Conservation (phyloP, 192 early-diverging fungal species). For the Coemansia sp. region DNA sequence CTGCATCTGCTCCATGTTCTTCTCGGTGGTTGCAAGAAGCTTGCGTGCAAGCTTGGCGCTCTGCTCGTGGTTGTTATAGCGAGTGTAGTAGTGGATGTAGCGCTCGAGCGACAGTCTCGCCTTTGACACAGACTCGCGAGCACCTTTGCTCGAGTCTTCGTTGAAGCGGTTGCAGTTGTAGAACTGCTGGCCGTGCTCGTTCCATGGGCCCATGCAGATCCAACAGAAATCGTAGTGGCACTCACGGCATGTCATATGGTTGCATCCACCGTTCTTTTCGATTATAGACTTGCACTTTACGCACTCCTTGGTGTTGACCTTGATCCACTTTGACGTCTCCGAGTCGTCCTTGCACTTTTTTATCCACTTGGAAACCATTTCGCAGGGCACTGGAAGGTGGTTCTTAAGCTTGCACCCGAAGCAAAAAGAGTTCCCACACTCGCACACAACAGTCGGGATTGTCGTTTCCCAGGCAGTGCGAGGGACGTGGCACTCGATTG, state of each 20-base stretch:
- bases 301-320: slow-evolving; percentile 93
- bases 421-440: slow-evolving; percentile 80
- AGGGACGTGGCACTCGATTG: slow-evolving; percentile 84
- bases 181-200: slow-evolving; percentile 92
- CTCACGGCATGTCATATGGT: slow-evolving; percentile 99
- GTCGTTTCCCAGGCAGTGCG: slow-evolving; percentile 63
- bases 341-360: slow-evolving; percentile 98
- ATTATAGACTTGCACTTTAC: slow-evolving; percentile 91
- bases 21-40: slow-evolving; percentile 50
- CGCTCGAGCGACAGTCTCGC: slow-evolving; percentile 83
- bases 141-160: slow-evolving; percentile 83
- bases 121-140: slow-evolving; percentile 84
- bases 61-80: slow-evolving; percentile 97
- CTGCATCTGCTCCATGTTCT: slow-evolving; percentile 93
- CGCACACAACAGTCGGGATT: slow-evolving; percentile 86
- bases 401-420: slow-evolving; percentile 85
- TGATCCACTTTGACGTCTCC: slow-evolving; percentile 98
- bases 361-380: slow-evolving; percentile 79
- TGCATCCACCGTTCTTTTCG: slow-evolving; percentile 99
- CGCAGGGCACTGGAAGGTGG: slow-evolving; percentile 88
- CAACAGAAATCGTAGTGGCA: slow-evolving; percentile 99
- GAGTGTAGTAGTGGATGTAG: slow-evolving; percentile 98
- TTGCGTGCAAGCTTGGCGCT: slow-evolving; percentile 87
- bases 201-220: slow-evolving; percentile 98
- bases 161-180: slow-evolving; percentile 98